phyloP scores from a whole-genome alignment of 1,284 basidiomycete genomes.

The Caloboletus firmus region DNA sequence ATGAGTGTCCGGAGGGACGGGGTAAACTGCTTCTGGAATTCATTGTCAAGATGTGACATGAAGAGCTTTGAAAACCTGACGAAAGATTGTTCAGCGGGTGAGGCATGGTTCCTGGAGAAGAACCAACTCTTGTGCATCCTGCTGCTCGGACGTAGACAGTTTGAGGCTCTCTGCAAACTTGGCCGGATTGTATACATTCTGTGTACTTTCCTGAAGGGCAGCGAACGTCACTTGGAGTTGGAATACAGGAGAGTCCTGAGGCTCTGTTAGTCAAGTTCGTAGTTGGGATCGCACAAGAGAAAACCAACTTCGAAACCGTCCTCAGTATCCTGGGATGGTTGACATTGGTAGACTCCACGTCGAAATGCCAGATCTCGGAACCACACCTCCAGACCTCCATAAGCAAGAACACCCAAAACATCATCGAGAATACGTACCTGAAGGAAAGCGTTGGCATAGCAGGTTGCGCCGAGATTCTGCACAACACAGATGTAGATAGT shows the following conservation, averaged over 20 bases:
- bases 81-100: slow-evolving; percentile 19
- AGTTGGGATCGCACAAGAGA: neutral
- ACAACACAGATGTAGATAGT: neutral
- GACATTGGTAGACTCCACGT: slow-evolving; percentile 53
- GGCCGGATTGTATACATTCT: slow-evolving; percentile 75
- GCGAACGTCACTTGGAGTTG: slow-evolving; percentile 79
- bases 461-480: slow-evolving; percentile 90
- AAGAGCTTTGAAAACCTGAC: slow-evolving; percentile 90
- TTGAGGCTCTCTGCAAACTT: slow-evolving; percentile 82
- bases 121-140: slow-evolving; percentile 90
- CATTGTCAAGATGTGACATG: slow-evolving; percentile 80
- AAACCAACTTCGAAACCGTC: slow-evolving; percentile 53
- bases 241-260: slow-evolving; percentile 68
- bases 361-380: slow-evolving; percentile 62
- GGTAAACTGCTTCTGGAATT: slow-evolving; percentile 77
- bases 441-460: slow-evolving; percentile 89
- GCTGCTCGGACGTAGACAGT: slow-evolving; percentile 79
- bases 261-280: slow-evolving; percentile 8
- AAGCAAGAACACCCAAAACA: neutral
- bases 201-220: slow-evolving; percentile 71
- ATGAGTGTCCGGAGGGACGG: slow-evolving; percentile 65
- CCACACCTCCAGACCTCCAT: slow-evolving; percentile 49
- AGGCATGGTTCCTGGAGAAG: neutral
- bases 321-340: slow-evolving; percentile 43
- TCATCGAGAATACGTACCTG: slow-evolving; percentile 51